Percentiles rank a stretch among this genome's conserved stretches.
These are phyloP conservation scores for Daedalea quercina DNA, from an alignment of 768 basidiomycete genomes.

Conservation along the genomic window DNA sequence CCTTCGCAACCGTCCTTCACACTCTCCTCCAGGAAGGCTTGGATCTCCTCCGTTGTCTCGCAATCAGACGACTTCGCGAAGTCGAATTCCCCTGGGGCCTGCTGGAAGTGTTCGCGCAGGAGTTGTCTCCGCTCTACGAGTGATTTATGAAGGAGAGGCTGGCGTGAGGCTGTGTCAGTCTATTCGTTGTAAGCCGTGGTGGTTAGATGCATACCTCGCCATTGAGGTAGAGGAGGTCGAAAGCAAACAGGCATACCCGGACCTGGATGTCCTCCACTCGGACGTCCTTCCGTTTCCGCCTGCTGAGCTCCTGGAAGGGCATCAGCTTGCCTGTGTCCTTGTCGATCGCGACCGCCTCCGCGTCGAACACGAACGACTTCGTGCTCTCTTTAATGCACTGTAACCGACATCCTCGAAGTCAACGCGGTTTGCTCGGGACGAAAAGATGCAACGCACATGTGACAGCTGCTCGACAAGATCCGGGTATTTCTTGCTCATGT, in stretches of 20 bases:
- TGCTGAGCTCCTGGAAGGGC: slow-evolving; percentile 97
- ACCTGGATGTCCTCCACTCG: slow-evolving; percentile 97
- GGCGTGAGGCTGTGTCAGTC: neutral
- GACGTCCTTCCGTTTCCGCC: slow-evolving; percentile 95
- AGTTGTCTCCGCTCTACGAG: slow-evolving; percentile 72
- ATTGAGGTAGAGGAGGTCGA: slow-evolving; percentile 94
- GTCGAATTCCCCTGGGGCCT: slow-evolving; percentile 83
- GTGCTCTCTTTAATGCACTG: slow-evolving; percentile 84
- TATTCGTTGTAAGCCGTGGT: neutral
- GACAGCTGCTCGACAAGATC: slow-evolving; percentile 95
- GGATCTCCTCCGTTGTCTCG: slow-evolving; percentile 89
- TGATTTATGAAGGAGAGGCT: slow-evolving; percentile 80
- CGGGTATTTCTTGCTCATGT: slow-evolving; percentile 99
- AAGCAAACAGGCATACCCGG: slow-evolving; percentile 92
- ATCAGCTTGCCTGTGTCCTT: slow-evolving; percentile 75
- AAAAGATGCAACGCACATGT: slow-evolving; percentile 39
- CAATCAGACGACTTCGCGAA: slow-evolving; percentile 91
- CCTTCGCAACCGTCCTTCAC: slow-evolving; percentile 99
- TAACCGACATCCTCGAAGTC: neutral
- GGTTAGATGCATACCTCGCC: slow-evolving; percentile 63
- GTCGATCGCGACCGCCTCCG: slow-evolving; percentile 96
- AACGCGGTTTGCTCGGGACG: neutral
- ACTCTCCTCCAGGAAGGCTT: slow-evolving; percentile 89
- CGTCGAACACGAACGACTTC: slow-evolving; percentile 89
- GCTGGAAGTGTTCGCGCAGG: slow-evolving; percentile 71